Evolutionary conservation across 768 basidiomycete species (phyloP).

Genomic region (Clitopilus hobsonii): DNA sequence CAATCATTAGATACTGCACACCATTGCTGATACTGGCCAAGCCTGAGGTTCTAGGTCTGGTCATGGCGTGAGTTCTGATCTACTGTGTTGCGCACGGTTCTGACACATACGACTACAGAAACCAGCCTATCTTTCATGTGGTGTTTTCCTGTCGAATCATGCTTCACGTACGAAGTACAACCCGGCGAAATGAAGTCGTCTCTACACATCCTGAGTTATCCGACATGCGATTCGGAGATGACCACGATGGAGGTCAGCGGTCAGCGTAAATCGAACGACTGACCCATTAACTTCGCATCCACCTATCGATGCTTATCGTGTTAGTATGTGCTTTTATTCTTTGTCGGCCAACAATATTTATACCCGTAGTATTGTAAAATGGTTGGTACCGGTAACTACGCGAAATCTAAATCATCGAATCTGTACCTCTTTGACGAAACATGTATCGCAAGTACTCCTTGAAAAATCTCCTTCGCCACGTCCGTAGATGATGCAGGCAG

Average conservation of each 20-base stretch:
- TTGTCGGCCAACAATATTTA: too few species aligned
- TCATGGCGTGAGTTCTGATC: background rate
- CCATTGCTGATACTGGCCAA: background rate
- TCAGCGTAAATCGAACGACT: too few species aligned
- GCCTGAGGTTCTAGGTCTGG: background rate
- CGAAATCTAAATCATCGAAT: background rate
- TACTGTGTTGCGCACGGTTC: background rate
- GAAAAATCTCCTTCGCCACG: background rate
- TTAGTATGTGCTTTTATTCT: too few species aligned
- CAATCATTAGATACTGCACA: background rate
- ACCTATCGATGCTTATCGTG: too few species aligned
- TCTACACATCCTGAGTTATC: background rate
- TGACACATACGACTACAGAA: background rate
- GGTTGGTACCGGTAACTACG: too few species aligned
- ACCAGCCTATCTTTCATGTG: background rate
- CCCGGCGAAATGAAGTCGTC: background rate
- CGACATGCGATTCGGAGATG: background rate
- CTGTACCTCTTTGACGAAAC: background rate
- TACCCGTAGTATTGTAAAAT: too few species aligned
- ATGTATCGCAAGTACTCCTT: background rate
- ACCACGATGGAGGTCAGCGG: too few species aligned
- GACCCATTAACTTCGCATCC: too few species aligned
- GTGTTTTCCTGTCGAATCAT: conserved; percentile 1
- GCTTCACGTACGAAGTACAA: background rate
- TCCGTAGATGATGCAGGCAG: background rate